phyloP scores from a whole-genome alignment of 1,284 basidiomycete genomes.

The Ustilago sp. region DNA sequence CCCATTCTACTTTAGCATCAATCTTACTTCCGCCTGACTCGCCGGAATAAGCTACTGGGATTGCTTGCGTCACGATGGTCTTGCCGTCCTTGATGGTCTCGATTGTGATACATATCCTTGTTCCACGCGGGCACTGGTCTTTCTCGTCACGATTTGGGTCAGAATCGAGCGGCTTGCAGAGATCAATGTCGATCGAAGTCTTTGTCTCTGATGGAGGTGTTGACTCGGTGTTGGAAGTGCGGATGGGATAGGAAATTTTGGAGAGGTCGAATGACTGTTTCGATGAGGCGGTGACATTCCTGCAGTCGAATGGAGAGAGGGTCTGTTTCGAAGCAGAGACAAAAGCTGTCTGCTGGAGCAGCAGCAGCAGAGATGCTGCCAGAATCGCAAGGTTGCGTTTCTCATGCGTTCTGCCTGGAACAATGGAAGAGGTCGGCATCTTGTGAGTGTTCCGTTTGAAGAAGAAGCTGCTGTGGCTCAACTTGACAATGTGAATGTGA shows the following conservation, averaged over 20 bases:
- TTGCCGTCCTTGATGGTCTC: slow-evolving; percentile 50
- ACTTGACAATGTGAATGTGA: background rate
- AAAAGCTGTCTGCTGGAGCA: slow-evolving; percentile 7
- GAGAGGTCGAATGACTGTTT: slow-evolving; percentile 47
- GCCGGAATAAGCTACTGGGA: slow-evolving; percentile 53
- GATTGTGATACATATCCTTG: slow-evolving; percentile 55
- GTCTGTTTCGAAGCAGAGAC: slow-evolving; percentile 32
- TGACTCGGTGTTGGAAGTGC: slow-evolving; percentile 38
- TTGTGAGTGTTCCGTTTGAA: slow-evolving; percentile 2
- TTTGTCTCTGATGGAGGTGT: slow-evolving; percentile 49
- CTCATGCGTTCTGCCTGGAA: slow-evolving; percentile 8
- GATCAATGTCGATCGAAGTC: slow-evolving; percentile 48
- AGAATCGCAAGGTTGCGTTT: slow-evolving; percentile 11
- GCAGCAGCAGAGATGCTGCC: slow-evolving; percentile 21
- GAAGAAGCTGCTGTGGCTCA: slow-evolving; percentile 11
- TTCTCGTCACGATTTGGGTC: slow-evolving; percentile 33
- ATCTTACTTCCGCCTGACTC: slow-evolving; percentile 40
- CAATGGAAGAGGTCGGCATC: slow-evolving; percentile 13
- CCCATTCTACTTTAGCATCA: slow-evolving; percentile 46
- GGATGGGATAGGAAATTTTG: slow-evolving; percentile 49
- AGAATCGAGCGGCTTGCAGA: slow-evolving; percentile 46
- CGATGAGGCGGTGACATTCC: slow-evolving; percentile 37
- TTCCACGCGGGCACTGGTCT: slow-evolving; percentile 53
- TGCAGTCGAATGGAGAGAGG: slow-evolving; percentile 49
- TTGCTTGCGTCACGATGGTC: slow-evolving; percentile 48